Conservation (phyloP, 1,284 basidiomycete species). For the Polyporus tsugae region DNA sequence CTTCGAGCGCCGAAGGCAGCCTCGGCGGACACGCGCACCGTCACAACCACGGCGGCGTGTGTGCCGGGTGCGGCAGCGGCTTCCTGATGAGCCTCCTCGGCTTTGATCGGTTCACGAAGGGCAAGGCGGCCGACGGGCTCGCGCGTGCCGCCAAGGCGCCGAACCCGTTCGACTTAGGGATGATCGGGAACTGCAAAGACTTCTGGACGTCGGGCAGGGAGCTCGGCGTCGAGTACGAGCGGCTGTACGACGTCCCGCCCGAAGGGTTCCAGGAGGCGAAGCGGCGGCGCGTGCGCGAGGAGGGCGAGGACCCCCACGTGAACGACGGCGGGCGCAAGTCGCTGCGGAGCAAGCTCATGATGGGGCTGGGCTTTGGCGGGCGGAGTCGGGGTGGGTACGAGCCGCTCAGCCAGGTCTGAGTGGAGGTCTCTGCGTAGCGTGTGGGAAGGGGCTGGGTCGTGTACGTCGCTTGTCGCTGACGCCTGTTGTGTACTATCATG, state of each 20-base stretch:
- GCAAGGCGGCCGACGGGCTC: slow-evolving; percentile 87
- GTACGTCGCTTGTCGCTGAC: slow-evolving; percentile 16
- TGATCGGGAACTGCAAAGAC: slow-evolving; percentile 90
- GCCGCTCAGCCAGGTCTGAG: slow-evolving; percentile 64
- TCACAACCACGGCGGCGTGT: slow-evolving; percentile 45
- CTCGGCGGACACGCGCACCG: slow-evolving; percentile 32
- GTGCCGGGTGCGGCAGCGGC: slow-evolving; percentile 53
- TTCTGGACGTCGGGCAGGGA: slow-evolving; percentile 92
- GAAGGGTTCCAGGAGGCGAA: slow-evolving; percentile 84
- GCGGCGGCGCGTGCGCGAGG: slow-evolving; percentile 61
- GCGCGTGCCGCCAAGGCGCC: slow-evolving; percentile 68
- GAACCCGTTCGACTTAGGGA: slow-evolving; percentile 94
- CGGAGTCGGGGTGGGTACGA: slow-evolving; percentile 65
- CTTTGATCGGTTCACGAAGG: slow-evolving; percentile 92
- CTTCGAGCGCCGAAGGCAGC: slow-evolving; percentile 30
- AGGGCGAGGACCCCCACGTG: slow-evolving; percentile 54
- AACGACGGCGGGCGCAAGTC: slow-evolving; percentile 47
- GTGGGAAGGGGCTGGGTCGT: neutral
- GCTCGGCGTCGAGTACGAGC: slow-evolving; percentile 89
- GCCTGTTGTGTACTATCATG: slow-evolving; percentile 19
- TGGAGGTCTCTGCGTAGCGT: slow-evolving; percentile 29
- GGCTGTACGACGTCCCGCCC: slow-evolving; percentile 87
- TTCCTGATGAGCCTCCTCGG: slow-evolving; percentile 92
- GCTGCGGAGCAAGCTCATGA: slow-evolving; percentile 54
- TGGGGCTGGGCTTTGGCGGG: slow-evolving; percentile 56